These are phyloP conservation scores for Vicia villosa DNA, from an alignment of 306 rosid species.

Conservation along the genomic window DNA sequence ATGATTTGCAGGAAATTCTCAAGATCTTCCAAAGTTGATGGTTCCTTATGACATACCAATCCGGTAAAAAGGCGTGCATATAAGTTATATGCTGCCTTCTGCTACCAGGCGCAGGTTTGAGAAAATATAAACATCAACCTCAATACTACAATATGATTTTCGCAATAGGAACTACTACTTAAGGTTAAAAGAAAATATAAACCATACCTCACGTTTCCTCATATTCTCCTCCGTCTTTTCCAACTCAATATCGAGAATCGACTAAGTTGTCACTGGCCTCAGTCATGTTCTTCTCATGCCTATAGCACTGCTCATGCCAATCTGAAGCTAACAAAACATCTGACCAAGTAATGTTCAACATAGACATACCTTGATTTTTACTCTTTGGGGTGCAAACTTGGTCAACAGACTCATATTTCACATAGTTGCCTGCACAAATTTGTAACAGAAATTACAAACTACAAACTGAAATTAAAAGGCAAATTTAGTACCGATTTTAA, in stretches of 20 bases:
- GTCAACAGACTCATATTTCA: too few species aligned
- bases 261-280: constrained; percentile 51
- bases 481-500: too few species aligned
- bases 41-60: constrained; percentile 87
- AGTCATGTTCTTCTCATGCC: constrained; percentile 41
- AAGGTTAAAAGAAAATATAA: constrained; percentile 34
- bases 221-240: constrained; percentile 84
- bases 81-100: constrained; percentile 97
- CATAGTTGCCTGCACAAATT: too few species aligned
- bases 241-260: constrained; percentile 79
- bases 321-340: too few species aligned
- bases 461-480: too few species aligned
- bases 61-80: constrained; percentile 91
- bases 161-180: constrained; percentile 38
- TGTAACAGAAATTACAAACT: too few species aligned
- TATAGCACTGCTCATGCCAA: constrained; percentile 58
- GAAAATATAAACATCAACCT: constrained; percentile 86
- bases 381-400: too few species aligned
- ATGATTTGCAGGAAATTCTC: constrained; percentile 99
- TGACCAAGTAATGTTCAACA: too few species aligned
- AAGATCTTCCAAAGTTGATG: constrained; percentile 98
- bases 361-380: too few species aligned
- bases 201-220: constrained; percentile 91
- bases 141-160: constrained; percentile 52
- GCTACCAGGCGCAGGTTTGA: constrained; percentile 79